Evolutionary conservation across 2,329 filamentous ascomycete species (phyloP), one percentile per base, ranked within the genome.

Genomic region (Colletotrichum navitas): DNA sequence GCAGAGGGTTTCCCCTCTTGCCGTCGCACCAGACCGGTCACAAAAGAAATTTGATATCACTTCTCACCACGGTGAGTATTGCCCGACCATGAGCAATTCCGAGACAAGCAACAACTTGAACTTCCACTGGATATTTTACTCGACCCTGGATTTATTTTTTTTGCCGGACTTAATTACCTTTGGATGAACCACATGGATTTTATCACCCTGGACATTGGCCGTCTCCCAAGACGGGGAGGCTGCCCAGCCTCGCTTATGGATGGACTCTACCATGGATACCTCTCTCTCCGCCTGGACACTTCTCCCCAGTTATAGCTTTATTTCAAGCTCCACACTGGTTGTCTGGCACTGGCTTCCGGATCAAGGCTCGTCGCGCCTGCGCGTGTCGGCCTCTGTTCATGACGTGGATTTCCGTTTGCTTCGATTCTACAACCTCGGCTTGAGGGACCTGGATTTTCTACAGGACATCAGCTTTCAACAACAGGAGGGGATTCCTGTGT

Each of bases 51-150:
- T 55, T 58, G 29, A 58, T n/a, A 54, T 45, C 24, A 59, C 16
- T 36, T 36, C 24, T 49, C 8, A 34, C 32, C 2, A 45, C 71
- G 74, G 82, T 84, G 73, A 84, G 82, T 84, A 82, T 82, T 74
- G 78, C 79, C 81, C 80, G 75, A 74, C 54, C 72, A 69, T 39
- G 73, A 75, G 63, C 45, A 41, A 18, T 65, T 29, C 21, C 24
- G 29, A 54, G 55, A 60, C 39, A 29, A 65, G 11, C 62, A 71
- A 24, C 73, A 65, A 69, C 43, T 66, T 70, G 78, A 78, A 79
- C 65, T 51, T 47, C 73, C 73, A 73, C 72, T 55, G 73, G 59
- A 60, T 11, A 45, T 70, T 72, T 75, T 21, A 77, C 72, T 76
- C 72, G n/a, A 16, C 36, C 39, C 54, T 51, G 66, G 66, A 56